phyloP scores from a whole-genome alignment of 2,329 filamentous ascomycete species.

The Nemania sp. region DNA sequence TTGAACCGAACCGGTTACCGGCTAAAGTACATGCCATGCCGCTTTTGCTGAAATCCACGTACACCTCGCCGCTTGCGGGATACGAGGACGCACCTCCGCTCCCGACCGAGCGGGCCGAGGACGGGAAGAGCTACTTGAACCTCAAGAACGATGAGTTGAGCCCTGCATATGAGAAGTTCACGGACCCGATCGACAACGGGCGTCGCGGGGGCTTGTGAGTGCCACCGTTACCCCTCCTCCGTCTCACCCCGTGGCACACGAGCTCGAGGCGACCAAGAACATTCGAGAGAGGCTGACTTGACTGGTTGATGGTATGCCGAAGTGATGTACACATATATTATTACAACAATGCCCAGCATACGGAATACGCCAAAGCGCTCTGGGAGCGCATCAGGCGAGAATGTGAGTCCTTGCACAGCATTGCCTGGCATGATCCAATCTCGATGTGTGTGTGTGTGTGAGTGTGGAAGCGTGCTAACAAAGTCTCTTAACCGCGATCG shows the following conservation, averaged over 20 bases:
- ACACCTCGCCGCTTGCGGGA: constrained; percentile 61
- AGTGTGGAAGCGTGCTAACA: background rate
- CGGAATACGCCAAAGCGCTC: constrained; percentile 69
- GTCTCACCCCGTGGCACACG: background rate
- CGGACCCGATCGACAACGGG: constrained; percentile 68
- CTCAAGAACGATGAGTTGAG: constrained; percentile 60
- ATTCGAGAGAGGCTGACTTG: background rate
- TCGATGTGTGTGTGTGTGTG: background rate
- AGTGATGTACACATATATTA: constrained; percentile 88
- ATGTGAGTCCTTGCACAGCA: constrained; percentile 62
- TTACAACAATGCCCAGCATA: constrained; percentile 67
- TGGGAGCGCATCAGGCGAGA: constrained; percentile 80
- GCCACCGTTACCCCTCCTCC: background rate
- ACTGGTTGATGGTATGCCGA: background rate
- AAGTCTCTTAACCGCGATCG: background rate
- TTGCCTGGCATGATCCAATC: background rate
- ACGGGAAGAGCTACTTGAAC: constrained; percentile 80
- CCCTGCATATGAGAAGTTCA: constrained; percentile 71
- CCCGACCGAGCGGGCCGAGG: constrained; percentile 62
- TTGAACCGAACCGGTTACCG: background rate
- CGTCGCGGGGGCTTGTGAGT: constrained; percentile 72
- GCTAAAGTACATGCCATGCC: constrained; percentile 11
- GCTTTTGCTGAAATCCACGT: constrained; percentile 40
- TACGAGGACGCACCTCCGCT: constrained; percentile 62
- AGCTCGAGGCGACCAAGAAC: no score